Evolutionary conservation across 2,329 filamentous ascomycete species (phyloP), one percentile per base, ranked within the genome.

Genomic region (Tolypocladium sp.): DNA sequence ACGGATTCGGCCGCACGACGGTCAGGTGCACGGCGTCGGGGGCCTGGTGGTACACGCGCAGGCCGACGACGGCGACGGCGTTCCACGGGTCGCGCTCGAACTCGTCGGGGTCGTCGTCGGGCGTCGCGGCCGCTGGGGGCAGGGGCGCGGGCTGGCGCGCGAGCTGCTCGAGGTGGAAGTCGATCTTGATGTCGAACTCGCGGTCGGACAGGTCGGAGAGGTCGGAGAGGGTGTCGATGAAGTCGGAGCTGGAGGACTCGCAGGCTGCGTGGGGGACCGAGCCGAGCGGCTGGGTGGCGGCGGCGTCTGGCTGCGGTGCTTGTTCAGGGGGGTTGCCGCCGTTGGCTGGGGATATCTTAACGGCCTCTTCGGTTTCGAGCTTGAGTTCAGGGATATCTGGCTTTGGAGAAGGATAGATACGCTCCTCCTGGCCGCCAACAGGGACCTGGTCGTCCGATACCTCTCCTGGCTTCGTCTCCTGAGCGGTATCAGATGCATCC

Each of bases 11-110:
- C 2, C 74, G 66, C 15, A 78, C 70, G 0, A 78, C 75, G 2
- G 69, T 69, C 20, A 80, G 64, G 60, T 70, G 70, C 33, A 78
- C 70, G 2, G 73, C 66, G 44, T 73, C 69, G 0, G 68, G 63
- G 0, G 72, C 75, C 64, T 81, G 82, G 67, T 80, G 78, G 68
- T 86, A 87, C 2, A 88, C 78, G n/a, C 83, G 78, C 54, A 88
- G 70, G 0, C 85, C 83, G 2, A 87, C 77, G 12, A 86, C 80
- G 3, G 76, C 80, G n/a, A 86, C 78, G 4, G 84, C 84, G 66
- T 87, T 87, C 84, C 85, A 88, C 0, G 83, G 80, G 46, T 83
- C 78, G 30, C 76, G 74, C 62, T 82, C 78, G 55, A 80, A 80
- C 59, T 84, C 82, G 62, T 83, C 81, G 12, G 76, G 76, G 8